A percentile compares a stretch with the other conserved stretches of the same genome.
Evolutionary conservation across 495 filamentous ascomycete genomes (phyloP).

Genomic region (Lophium mytilinum): DNA sequence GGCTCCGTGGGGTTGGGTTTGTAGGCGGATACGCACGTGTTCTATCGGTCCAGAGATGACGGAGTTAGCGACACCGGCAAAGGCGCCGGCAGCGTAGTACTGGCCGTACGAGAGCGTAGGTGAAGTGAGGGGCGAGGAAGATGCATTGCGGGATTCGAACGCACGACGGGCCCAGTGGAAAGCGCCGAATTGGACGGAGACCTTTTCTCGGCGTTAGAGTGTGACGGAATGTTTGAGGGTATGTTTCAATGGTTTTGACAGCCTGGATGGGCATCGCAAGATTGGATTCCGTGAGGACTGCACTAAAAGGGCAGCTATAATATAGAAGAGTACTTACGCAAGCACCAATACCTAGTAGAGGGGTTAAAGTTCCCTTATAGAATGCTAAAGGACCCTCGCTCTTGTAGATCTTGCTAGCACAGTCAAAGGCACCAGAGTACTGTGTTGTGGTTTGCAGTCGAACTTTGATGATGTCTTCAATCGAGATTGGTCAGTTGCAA

Average conservation of each 20-base stretch:
- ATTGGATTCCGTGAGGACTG: too few relatives aligned
- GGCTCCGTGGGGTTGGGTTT: slow-evolving; percentile 88
- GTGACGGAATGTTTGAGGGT: background rate
- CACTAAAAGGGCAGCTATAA: background rate
- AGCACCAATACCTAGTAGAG: slow-evolving; percentile 89
- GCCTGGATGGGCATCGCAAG: too few relatives aligned
- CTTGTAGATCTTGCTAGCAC: slow-evolving; percentile 73
- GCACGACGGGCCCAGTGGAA: slow-evolving; percentile 87
- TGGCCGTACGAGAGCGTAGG: slow-evolving; percentile 54
- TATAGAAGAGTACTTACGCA: slow-evolving; percentile 50
- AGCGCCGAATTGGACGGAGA: slow-evolving; percentile 94
- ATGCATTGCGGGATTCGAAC: slow-evolving; percentile 65
- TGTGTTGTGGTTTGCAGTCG: slow-evolving; percentile 81
- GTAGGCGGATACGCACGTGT: slow-evolving; percentile 93
- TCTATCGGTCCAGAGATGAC: slow-evolving; percentile 89
- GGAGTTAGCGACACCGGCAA: slow-evolving; percentile 85
- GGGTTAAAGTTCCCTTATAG: slow-evolving; percentile 98
- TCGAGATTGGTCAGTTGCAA: slow-evolving; percentile 17
- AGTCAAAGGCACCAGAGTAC: slow-evolving; percentile 71
- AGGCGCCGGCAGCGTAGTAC: slow-evolving; percentile 85
- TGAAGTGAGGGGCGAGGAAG: slow-evolving; percentile 10
- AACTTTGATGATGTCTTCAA: slow-evolving; percentile 90
- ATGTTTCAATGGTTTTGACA: background rate
- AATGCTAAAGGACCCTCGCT: slow-evolving; percentile 86
- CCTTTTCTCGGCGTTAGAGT: slow-evolving; percentile 32